Conservation (phyloP, 1,284 basidiomycete genomes). For the Peniophora sp. region DNA sequence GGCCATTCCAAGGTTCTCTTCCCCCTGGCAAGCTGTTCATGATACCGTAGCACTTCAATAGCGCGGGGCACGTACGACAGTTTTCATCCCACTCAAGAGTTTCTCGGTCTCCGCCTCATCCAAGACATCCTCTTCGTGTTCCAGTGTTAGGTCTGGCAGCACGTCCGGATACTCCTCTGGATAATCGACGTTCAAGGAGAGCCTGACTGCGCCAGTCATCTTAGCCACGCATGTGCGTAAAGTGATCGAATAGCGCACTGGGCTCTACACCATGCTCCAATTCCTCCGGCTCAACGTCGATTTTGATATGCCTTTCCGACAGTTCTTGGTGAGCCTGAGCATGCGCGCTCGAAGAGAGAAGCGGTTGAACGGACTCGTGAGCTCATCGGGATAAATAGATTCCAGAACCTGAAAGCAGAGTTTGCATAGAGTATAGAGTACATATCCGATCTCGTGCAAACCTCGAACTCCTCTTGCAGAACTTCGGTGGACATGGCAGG, state of each 20-base stretch:
- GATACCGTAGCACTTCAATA: conserved; percentile 4
- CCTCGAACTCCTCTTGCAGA: conserved; percentile 84
- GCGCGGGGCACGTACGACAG: conserved; percentile 45
- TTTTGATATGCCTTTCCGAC: conserved; percentile 75
- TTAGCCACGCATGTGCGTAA: conserved; percentile 9
- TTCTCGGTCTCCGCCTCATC: conserved; percentile 47
- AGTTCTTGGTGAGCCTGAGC: conserved; percentile 68
- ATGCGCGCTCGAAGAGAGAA: conserved; percentile 19
- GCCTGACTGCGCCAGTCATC: conserved; percentile 51
- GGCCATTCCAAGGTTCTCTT: conserved; percentile 92
- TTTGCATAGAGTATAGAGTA: conserved; percentile 7
- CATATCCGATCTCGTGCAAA: conserved; percentile 22
- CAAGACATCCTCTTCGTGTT: conserved; percentile 63
- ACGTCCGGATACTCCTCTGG: conserved; percentile 67
- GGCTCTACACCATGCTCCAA: conserved; percentile 50
- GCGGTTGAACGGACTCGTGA: conserved; percentile 67
- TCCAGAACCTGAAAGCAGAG: conserved; percentile 68
- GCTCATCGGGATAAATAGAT: conserved; percentile 91
- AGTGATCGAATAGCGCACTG: conserved; percentile 33
- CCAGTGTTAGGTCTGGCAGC: conserved; percentile 69
- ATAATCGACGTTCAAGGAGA: conserved; percentile 68
- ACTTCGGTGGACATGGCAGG: conserved; percentile 49
- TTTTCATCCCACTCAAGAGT: conserved; percentile 53
- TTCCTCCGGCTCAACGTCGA: conserved; percentile 87
- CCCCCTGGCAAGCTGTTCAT: conserved; percentile 39